Evolutionary conservation across 2,329 filamentous ascomycete genomes (phyloP), one percentile per base, ranked within the genome.

Genomic region (Cladosporium oxysporum): DNA sequence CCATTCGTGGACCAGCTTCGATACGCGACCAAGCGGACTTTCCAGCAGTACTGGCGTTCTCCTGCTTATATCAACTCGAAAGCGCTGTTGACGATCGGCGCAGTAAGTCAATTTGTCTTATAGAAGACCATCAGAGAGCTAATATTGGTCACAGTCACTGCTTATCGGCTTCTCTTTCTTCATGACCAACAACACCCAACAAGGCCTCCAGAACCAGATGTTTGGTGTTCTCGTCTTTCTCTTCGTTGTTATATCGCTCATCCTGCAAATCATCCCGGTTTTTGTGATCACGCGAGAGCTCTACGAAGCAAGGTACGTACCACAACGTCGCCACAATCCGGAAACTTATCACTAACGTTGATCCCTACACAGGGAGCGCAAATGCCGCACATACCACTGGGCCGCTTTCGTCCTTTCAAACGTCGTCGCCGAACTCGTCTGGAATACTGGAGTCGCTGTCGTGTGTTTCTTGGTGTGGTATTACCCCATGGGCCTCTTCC

Each of bases 311-410:
- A 58, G 55, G 55, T 58, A 41, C 7, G 55, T 16, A 12, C 21
- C 18, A 10, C 2, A 23, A 12, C 7, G 11, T 3, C 5, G 11
- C 3, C 41, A 12, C 41, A 47, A n/a, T 10, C n/a, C 3, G n/a
- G 3, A 4, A 8, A 12, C 8, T 10, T 21, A 29, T 6, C 21
- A 26, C 33, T 58, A 33, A 58, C 31, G 4, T 11, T 1, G 4
- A 18, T 28, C 4, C 18, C 5, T 47, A 7, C 18, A 14, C n/a
- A 83, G 84, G 52, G 84, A 87, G 70, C 80, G 84, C 6, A 83
- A 88, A 0, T 86, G 84, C 74, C 90, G 91, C 71, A 82, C 87
- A 0, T 92, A 92, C 78, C 90, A 87, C 0, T 92, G 90, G 90
- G 83, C 86, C 69, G 87, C 83, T 0, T 92, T 92, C 76, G 84